Evolutionary conservation across 306 rosid species (phyloP), one percentile per base, ranked within the genome.

Genomic region (Lathyrus oleraceus): DNA sequence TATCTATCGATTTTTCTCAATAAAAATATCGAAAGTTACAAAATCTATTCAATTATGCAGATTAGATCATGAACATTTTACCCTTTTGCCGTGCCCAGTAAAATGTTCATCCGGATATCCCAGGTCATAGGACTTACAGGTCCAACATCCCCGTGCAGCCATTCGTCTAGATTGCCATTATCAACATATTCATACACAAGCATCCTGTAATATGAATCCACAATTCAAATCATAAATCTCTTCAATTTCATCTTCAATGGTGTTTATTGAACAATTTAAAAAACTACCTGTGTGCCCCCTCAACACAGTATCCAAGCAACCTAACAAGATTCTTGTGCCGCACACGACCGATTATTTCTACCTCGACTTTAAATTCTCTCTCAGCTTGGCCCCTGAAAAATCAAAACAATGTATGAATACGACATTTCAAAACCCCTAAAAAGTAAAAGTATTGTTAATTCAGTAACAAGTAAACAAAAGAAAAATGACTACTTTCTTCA

Each of bases 271-370:
- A n/a, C n/a, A n/a, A n/a, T n/a, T n/a, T n/a, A n/a, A 45, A 69
- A 43, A 51, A 68, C 48, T 77, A 94, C 99, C 99, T 91, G 81
- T 95, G 91, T 61, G 95, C 99, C 68, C 99, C 99, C 81, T 91
- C 99, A 77, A 89, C 99, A 79, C 99, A 95, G 76, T 95, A 95
- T 57, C 99, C 99, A 65, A 91, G 97, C 85, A 95, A 71, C 72
- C 99, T 86, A 61, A 95, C 97, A 52, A 95, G 97, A 87, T 91
- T 95, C 85, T 95, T 95, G 82, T 95, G 99, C 63, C 97, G 84
- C 65, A 95, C 99, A 6, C 99, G 96, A 51, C 97, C 99, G 76
- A 95, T 95, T 21, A 63, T 86, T 85, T 95, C 99, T 39, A 95
- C 99, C 86, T 95, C 99, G 17, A 79, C 97, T 79, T 87, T 89